Conservation (phyloP, 176 grass and related monocot species). For the Oryza australiensis region DNA sequence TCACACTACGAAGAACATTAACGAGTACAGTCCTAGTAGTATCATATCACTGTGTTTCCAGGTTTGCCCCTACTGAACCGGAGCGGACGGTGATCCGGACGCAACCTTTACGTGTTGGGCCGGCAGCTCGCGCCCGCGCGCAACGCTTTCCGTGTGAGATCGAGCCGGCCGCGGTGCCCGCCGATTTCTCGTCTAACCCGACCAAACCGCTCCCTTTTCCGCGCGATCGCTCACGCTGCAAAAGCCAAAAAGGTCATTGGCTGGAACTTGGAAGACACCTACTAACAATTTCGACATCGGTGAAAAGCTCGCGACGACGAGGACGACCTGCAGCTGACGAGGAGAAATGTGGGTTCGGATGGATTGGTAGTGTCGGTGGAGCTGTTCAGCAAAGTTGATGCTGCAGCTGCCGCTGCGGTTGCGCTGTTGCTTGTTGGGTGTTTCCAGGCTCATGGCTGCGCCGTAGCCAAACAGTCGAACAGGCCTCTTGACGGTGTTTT, state of each 20-base stretch:
- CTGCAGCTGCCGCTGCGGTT: no score
- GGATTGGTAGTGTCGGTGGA: neutral
- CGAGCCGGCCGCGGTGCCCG: neutral
- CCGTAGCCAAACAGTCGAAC: no score
- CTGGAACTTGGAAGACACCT: neutral
- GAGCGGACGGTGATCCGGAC: neutral
- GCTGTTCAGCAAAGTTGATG: no score
- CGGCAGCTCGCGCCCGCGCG: neutral
- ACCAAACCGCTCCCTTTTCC: conserved; percentile 2
- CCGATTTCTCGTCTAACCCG: conserved; percentile 25
- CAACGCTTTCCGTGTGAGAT: conserved; percentile 32
- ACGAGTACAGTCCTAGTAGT: neutral
- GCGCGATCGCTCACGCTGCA: neutral
- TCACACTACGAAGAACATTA: conserved; percentile 21
- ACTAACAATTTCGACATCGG: neutral
- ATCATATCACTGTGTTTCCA: neutral
- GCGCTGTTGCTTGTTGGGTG: no score
- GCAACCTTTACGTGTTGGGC: conserved; percentile 45
- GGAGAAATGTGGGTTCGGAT: neutral
- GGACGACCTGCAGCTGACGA: neutral
- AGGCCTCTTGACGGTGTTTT: neutral
- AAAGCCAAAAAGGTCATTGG: neutral
- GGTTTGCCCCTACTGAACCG: neutral
- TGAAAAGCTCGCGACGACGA: neutral
- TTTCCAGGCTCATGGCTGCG: no score